phyloP scores from a whole-genome alignment of 2,329 filamentous ascomycete species.

The Anisogramma anomala region DNA sequence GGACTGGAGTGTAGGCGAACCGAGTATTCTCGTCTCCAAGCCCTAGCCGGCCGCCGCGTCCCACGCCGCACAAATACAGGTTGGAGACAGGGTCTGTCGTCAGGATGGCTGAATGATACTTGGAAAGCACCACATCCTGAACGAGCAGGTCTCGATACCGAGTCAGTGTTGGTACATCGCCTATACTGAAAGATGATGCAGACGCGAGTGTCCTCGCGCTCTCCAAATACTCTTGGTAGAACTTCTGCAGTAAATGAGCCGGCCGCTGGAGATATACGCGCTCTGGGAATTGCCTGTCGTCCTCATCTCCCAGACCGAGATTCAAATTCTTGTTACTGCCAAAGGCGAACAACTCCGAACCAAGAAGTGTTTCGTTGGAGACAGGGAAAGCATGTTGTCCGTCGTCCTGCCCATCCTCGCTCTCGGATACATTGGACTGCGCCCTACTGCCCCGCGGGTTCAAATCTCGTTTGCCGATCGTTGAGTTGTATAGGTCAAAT shows the following conservation, averaged over 20 bases:
- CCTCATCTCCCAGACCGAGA: conserved; percentile 86
- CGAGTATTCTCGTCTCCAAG: conserved; percentile 82
- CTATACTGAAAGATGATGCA: conserved; percentile 22
- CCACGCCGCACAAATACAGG: conserved; percentile 84
- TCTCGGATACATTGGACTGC: conserved; percentile 38
- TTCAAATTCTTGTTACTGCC: conserved; percentile 94
- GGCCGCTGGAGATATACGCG: conserved; percentile 67
- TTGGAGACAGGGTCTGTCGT: conserved; percentile 83
- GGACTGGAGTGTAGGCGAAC: conserved; percentile 75
- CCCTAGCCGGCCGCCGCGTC: conserved; percentile 78
- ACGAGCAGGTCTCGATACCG: conserved; percentile 62
- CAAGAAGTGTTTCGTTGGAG: conserved; percentile 26
- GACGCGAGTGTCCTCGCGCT: conserved; percentile 27
- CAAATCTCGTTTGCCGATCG: conserved; percentile 67
- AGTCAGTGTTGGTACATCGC: conserved; percentile 61
- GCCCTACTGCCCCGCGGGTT: conserved; percentile 29
- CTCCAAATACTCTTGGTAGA: conserved; percentile 57
- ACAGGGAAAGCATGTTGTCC: too few species aligned
- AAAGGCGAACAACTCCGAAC: conserved; percentile 85
- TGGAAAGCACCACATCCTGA: conserved; percentile 76
- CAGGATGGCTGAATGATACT: conserved; percentile 79
- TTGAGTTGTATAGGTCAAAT: conserved; percentile 83
- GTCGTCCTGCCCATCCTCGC: too few species aligned
- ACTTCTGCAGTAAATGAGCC: conserved; percentile 60
- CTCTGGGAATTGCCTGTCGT: conserved; percentile 89